Evolutionary conservation across 768 basidiomycete genomes (phyloP), one percentile per base, ranked within the genome.

Genomic region (Tylopilus subfusipes): DNA sequence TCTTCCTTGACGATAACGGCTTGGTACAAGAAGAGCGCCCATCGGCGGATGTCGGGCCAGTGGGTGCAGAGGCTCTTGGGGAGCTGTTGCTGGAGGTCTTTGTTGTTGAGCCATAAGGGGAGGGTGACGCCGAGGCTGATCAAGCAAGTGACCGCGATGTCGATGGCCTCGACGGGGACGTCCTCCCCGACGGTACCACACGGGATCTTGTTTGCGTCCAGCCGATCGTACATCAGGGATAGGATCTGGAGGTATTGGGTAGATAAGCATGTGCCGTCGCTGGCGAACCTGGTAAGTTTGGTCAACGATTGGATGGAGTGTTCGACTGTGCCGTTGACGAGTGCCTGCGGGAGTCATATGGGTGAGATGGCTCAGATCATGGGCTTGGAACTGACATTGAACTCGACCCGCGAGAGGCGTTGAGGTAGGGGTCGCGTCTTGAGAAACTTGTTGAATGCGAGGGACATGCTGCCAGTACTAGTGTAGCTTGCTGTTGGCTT

Each of bases 41-140:
- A 70, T 1, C 50, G 57, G 18, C 68, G 67, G 29, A 70, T 61
- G 29, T 66, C 60, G 12, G 57, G 39, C 64, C 68, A 69, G 12
- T 62, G 57, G 13, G 43, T 13, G 19, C 42, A 49, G 18, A 69
- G 58, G 3, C 42, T 46, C 22, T 57, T 56, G 31, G 43, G 16
- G n/a, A 69, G 66, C 13, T 49, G 36, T 21, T 50, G 18, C 44
- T 38, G 36, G 31, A 61, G 39, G 16, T 62, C 60, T 13, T 38
- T 44, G 49, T 60, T 43, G 34, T 42, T 58, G 27, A 66, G 46
- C 68, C 68, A 69, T 33, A 60, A 24, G 16, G 67, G 62, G 10
- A 69, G 29, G 24, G 57, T 64, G n/a, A 56, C 30, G 0, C 68
- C 68, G 5, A 70, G 51, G 1, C 60, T 52, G n/a, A 46, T 48